Conservation (phyloP, 2,329 filamentous ascomycete genomes). For the Trichoderma guizhouense region DNA sequence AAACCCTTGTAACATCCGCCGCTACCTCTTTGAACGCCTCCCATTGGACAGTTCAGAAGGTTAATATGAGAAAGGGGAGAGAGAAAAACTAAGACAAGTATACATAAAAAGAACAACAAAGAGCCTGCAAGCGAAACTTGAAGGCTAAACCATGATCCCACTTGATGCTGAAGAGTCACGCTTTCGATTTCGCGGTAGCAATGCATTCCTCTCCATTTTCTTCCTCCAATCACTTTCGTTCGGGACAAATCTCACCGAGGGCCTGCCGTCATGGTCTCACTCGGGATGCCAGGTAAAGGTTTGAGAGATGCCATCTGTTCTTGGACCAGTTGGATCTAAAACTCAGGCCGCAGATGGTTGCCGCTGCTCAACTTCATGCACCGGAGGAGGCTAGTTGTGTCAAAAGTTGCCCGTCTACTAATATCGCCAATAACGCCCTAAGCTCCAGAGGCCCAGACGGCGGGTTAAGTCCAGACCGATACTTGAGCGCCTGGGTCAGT, state of each 20-base stretch:
- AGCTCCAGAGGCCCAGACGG: neutral
- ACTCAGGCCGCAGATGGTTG: neutral
- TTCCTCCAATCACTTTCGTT: neutral
- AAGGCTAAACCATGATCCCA: neutral
- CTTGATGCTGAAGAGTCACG: neutral
- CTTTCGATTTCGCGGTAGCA: neutral
- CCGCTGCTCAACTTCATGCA: neutral
- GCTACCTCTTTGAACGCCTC: constrained; percentile 14
- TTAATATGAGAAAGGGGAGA: neutral
- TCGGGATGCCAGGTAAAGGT: neutral
- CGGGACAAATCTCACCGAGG: neutral
- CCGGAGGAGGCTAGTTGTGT: neutral
- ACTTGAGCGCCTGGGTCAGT: neutral
- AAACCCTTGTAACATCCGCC: neutral
- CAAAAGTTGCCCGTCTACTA: neutral
- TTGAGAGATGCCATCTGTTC: neutral
- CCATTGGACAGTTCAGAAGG: neutral
- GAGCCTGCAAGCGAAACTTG: neutral
- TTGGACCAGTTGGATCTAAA: neutral
- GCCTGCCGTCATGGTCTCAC: neutral
- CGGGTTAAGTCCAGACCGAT: neutral
- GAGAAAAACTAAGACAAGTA: neutral
- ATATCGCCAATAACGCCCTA: neutral
- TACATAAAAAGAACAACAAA: neutral
- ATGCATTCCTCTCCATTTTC: neutral